These are phyloP conservation scores for Diaporthe citrichinensis DNA, from an alignment of 2,329 filamentous ascomycete genomes.

Conservation along the genomic window DNA sequence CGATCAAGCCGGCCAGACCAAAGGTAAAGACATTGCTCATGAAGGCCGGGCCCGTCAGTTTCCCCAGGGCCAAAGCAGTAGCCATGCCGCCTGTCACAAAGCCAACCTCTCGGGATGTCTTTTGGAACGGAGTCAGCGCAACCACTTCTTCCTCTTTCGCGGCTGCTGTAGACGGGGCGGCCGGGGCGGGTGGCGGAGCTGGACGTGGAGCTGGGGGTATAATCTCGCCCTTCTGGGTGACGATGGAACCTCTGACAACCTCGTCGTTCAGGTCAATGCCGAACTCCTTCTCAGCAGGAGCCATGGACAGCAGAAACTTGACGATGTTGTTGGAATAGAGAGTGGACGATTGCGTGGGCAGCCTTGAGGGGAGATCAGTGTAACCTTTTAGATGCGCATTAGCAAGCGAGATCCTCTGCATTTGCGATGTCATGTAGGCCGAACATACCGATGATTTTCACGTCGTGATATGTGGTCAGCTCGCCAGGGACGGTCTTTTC, in stretches of 20 bases:
- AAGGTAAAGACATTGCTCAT: slow-evolving; percentile 93
- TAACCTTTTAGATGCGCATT: slow-evolving; percentile 69
- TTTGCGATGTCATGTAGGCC: neutral
- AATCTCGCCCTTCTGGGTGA: slow-evolving; percentile 83
- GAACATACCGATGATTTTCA: slow-evolving; percentile 82
- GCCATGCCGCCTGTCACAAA: slow-evolving; percentile 84
- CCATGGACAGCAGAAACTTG: slow-evolving; percentile 87
- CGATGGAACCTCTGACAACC: slow-evolving; percentile 87
- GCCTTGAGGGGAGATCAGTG: slow-evolving; percentile 87
- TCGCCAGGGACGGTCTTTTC: slow-evolving; percentile 84
- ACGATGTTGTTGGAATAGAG: slow-evolving; percentile 95
- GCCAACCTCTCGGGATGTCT: slow-evolving; percentile 81
- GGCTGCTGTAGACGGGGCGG: slow-evolving; percentile 65
- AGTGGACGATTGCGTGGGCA: slow-evolving; percentile 90
- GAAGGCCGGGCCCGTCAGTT: slow-evolving; percentile 84
- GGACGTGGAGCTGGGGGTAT: slow-evolving; percentile 82
- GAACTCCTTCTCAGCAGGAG: slow-evolving; percentile 82
- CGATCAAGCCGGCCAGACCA: slow-evolving; percentile 85
- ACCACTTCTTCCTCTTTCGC: slow-evolving; percentile 70
- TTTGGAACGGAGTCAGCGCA: slow-evolving; percentile 85
- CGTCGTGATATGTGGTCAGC: slow-evolving; percentile 78
- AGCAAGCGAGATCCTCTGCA: neutral
- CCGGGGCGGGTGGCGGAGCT: slow-evolving; percentile 68
- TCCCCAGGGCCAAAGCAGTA: slow-evolving; percentile 81
- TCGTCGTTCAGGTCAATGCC: slow-evolving; percentile 87